These are phyloP conservation scores for Solanum chmielewskii DNA, from an alignment of 257 asterid species.

Conservation along the genomic window DNA sequence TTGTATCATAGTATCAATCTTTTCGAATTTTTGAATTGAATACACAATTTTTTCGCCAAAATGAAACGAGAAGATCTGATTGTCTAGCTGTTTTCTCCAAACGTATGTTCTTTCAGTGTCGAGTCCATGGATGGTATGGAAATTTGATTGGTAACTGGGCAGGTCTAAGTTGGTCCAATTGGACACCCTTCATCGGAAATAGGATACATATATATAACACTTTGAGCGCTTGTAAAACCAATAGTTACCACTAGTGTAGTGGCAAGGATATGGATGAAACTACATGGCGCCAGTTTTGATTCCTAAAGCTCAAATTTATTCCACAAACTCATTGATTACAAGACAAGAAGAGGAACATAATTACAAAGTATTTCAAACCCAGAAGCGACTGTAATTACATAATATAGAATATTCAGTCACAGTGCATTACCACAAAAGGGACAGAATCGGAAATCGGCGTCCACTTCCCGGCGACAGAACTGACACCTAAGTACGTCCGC, in stretches of 20 bases:
- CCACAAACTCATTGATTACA: neutral
- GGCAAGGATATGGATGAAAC: too few relatives aligned
- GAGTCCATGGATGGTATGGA: neutral
- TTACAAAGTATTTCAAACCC: neutral
- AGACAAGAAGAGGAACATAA: neutral
- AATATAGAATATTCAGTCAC: neutral
- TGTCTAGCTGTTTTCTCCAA: too few relatives aligned
- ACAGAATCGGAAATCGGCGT: constrained; percentile 50
- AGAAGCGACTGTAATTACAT: neutral
- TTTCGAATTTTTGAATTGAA: neutral
- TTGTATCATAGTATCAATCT: constrained; percentile 12
- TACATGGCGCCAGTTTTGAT: too few relatives aligned
- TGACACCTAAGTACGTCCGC: constrained; percentile 23
- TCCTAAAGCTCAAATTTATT: neutral
- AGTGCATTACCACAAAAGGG: constrained; percentile 61
- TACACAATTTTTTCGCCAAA: neutral
- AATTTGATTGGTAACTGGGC: neutral
- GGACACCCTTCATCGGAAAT: too few relatives aligned
- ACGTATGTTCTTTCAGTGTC: neutral
- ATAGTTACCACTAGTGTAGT: too few relatives aligned
- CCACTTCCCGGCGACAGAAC: constrained; percentile 43
- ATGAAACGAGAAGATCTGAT: neutral
- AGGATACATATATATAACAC: too few relatives aligned
- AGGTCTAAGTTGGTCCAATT: too few relatives aligned
- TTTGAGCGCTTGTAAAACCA: too few relatives aligned